Percentiles rank a stretch among this genome's conserved stretches.
Evolutionary conservation across 2,329 filamentous ascomycete genomes (phyloP).

Genomic region (Alternaria postmessia): DNA sequence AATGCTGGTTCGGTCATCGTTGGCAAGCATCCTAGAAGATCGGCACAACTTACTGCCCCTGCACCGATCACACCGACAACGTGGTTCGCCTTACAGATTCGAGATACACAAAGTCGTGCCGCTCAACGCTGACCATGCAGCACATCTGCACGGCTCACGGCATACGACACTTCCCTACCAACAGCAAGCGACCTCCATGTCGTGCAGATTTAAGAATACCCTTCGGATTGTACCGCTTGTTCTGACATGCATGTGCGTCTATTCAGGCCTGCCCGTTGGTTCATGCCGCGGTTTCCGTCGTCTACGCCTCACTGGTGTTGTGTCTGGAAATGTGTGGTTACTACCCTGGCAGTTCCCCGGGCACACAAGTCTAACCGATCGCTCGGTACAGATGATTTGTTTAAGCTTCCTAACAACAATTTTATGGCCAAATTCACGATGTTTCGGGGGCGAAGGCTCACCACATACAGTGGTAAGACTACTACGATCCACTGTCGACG

Average conservation of each 20-base stretch:
- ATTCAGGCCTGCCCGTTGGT: background rate
- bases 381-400: background rate
- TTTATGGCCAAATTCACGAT: background rate
- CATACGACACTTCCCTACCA: slow-evolving; percentile 7
- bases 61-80: background rate
- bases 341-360: background rate
- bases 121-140: slow-evolving; percentile 4
- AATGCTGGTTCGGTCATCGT: slow-evolving; percentile 8
- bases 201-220: slow-evolving; percentile 1
- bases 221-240: background rate
- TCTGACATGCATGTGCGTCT: background rate
- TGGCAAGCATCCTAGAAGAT: slow-evolving; percentile 1
- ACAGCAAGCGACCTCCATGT: background rate
- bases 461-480: background rate
- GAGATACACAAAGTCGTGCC: background rate
- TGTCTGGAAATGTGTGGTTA: background rate
- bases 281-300: background rate
- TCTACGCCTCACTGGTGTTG: slow-evolving; percentile 2
- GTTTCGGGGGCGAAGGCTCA: slow-evolving; percentile 10
- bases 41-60: background rate
- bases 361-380: slow-evolving; percentile 2
- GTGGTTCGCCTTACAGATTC: background rate
- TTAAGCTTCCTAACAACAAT: background rate
- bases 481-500: background rate
- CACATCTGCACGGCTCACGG: slow-evolving; percentile 7